phyloP scores from a whole-genome alignment of 768 basidiomycete genomes.

The Suillus lakei region DNA sequence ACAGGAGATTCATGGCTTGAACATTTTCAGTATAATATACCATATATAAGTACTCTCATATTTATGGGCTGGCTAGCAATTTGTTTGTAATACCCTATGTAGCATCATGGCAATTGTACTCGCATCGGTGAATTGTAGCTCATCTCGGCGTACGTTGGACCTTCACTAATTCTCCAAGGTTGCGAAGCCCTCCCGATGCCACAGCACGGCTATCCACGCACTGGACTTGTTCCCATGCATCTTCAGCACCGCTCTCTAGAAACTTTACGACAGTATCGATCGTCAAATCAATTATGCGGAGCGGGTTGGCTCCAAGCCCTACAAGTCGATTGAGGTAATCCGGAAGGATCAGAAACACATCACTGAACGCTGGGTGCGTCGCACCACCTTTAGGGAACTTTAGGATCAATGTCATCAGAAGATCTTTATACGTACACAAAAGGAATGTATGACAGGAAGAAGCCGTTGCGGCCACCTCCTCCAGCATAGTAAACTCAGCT shows the following conservation, averaged over 20 bases:
- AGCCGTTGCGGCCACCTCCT: constrained; percentile 29
- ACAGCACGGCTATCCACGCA: not conserved
- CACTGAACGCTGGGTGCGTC: constrained; percentile 40
- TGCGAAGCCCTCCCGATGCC: not conserved
- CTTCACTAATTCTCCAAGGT: not conserved
- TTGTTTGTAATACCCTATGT: not conserved
- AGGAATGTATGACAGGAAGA: constrained; percentile 10
- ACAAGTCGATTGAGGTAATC: constrained; percentile 30
- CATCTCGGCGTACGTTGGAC: not conserved
- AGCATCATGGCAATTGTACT: not conserved
- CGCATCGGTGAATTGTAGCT: not conserved
- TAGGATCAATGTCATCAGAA: not conserved
- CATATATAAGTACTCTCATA: not conserved
- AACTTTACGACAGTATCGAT: constrained; percentile 27
- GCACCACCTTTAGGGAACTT: constrained; percentile 26
- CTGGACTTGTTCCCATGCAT: not conserved
- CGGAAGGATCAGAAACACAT: constrained; percentile 40
- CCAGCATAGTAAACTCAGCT: constrained; percentile 38
- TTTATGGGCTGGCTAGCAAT: not conserved
- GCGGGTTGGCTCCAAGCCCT: constrained; percentile 24
- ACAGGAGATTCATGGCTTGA: not conserved
- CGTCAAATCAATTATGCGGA: constrained; percentile 22
- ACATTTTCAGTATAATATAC: not conserved
- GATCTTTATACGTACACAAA: constrained; percentile 10
- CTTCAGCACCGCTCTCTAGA: constrained; percentile 12